phyloP scores from a whole-genome alignment of 75 land plant genomes.

The Picea glauca region DNA sequence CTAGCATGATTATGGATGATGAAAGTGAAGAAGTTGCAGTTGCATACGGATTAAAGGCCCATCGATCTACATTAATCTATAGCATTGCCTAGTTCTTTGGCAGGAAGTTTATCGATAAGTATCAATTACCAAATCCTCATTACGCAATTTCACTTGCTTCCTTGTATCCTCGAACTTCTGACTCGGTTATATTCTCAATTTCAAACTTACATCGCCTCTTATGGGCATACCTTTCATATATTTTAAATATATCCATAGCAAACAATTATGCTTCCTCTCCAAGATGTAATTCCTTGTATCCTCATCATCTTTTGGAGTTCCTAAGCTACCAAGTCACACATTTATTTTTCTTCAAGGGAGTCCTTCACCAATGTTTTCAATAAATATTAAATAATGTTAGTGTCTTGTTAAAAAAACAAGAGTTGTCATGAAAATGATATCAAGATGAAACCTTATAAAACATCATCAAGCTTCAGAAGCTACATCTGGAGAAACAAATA shows the following conservation, averaged over 20 bases:
- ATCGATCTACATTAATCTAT: too few relatives aligned
- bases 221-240: conserved; percentile 85
- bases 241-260: conserved; percentile 91
- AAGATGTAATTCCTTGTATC: conserved; percentile 88
- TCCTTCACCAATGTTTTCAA: conserved; percentile 58
- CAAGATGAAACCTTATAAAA: too few relatives aligned
- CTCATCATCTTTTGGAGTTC: conserved; percentile 96
- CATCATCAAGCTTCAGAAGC: background rate
- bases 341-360: conserved; percentile 72
- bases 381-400: too few relatives aligned
- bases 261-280: conserved; percentile 98
- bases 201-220: conserved; percentile 91
- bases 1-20: too few relatives aligned
- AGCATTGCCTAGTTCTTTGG: too few relatives aligned
- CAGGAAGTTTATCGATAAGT: too few relatives aligned
- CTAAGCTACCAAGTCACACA: conserved; percentile 67
- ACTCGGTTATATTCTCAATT: conserved; percentile 61
- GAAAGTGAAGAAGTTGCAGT: too few relatives aligned
- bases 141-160: conserved; percentile 4
- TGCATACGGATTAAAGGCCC: too few relatives aligned
- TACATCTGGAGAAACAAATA: conserved; percentile 68
- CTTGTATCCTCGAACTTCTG: conserved; percentile 89
- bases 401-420: too few relatives aligned
- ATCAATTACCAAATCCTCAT: too few relatives aligned
- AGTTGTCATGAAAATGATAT: too few relatives aligned